Evolutionary conservation across 768 basidiomycete genomes (phyloP).

Genomic region (Kondoa subrosea): DNA sequence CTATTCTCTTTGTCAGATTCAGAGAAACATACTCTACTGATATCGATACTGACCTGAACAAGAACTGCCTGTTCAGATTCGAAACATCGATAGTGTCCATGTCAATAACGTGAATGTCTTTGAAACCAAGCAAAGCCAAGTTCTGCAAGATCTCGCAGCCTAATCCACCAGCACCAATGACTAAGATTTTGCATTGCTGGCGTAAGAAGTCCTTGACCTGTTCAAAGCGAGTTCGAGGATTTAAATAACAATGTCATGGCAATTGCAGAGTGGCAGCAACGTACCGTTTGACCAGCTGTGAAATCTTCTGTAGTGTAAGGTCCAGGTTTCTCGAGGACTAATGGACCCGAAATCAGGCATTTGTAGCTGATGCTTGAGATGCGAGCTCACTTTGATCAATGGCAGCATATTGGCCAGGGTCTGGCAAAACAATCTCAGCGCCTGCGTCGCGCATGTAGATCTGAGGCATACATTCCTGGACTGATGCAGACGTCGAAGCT

Average conservation of each 20-base stretch:
- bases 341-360: background rate
- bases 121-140: constrained; percentile 88
- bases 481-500: background rate
- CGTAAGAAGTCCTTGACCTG: constrained; percentile 44
- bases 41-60: constrained; percentile 56
- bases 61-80: constrained; percentile 92
- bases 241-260: too few species aligned
- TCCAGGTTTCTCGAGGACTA: constrained; percentile 16
- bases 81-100: constrained; percentile 99
- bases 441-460: background rate
- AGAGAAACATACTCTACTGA: background rate
- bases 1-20: constrained; percentile 34
- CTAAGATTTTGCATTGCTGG: constrained; percentile 72
- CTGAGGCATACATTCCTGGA: background rate
- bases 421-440: background rate
- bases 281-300: constrained; percentile 11
- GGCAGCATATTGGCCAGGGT: background rate
- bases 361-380: background rate
- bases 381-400: background rate
- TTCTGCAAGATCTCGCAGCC: constrained; percentile 95
- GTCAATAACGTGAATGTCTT: constrained; percentile 97
- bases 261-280: background rate
- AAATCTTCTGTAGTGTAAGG: constrained; percentile 22
- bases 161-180: constrained; percentile 92
- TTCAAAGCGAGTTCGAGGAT: background rate